Conservation (phyloP, 2,329 filamentous ascomycete genomes). For the Botryosphaeria dothidea region DNA sequence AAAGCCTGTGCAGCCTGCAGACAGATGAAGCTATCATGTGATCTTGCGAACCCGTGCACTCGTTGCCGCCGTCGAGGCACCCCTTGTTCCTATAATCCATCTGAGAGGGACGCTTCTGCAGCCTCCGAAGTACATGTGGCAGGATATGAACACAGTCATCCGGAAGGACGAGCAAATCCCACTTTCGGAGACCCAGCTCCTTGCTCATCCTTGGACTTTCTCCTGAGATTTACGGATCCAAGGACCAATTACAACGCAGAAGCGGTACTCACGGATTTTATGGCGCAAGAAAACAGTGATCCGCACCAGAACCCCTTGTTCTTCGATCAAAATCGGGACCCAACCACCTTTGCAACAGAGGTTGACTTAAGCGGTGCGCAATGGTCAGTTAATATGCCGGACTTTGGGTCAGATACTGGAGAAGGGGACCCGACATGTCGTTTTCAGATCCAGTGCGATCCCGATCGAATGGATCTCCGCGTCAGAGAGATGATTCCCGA, state of each 20-base stretch:
- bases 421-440: too few species aligned
- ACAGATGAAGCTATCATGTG: not conserved
- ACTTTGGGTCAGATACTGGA: not conserved
- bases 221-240: not conserved
- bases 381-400: not conserved
- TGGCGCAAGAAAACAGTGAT: not conserved
- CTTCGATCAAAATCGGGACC: not conserved
- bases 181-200: not conserved
- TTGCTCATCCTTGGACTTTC: not conserved
- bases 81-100: not conserved
- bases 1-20: not conserved
- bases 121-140: too few species aligned
- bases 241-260: not conserved
- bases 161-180: not conserved
- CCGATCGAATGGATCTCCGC: not conserved
- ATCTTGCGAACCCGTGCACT: not conserved
- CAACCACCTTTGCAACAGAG: not conserved
- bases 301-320: not conserved
- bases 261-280: not conserved
- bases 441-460: too few species aligned
- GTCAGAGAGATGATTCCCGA: not conserved
- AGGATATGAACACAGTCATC: not conserved
- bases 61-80: not conserved
- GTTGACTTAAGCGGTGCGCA: too few species aligned
- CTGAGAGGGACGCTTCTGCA: too few species aligned